phyloP scores from a whole-genome alignment of 257 asterid genomes.

The Capsicum baccatum region DNA sequence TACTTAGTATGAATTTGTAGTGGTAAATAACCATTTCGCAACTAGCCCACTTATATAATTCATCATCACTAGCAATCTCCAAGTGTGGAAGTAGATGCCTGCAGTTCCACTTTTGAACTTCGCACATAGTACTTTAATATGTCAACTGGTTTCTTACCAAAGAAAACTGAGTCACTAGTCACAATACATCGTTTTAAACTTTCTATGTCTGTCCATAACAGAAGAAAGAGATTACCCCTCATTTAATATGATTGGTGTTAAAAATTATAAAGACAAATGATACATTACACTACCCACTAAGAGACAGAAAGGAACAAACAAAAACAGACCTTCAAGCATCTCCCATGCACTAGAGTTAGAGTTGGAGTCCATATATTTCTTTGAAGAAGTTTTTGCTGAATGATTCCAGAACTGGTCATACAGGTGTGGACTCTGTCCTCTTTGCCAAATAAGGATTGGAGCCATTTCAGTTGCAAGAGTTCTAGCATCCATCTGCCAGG shows the following conservation, averaged over 20 bases:
- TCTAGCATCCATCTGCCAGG: slow-evolving; percentile 83
- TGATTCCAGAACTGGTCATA: slow-evolving; percentile 65
- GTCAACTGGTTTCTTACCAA: slow-evolving; percentile 7
- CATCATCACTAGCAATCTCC: slow-evolving; percentile 5
- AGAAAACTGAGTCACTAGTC: neutral
- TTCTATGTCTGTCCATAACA: neutral
- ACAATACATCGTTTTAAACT: neutral
- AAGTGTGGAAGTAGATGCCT: slow-evolving; percentile 3
- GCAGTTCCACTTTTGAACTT: slow-evolving; percentile 23
- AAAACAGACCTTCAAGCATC: slow-evolving; percentile 62
- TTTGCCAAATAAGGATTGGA: slow-evolving; percentile 83
- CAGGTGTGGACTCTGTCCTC: slow-evolving; percentile 69
- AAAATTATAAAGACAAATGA: neutral
- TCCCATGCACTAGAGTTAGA: slow-evolving; percentile 56
- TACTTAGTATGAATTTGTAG: neutral
- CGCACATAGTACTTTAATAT: neutral
- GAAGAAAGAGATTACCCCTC: slow-evolving; percentile 13
- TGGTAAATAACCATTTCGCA: neutral
- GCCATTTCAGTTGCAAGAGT: slow-evolving; percentile 92
- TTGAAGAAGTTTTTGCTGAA: slow-evolving; percentile 52
- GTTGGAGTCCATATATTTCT: slow-evolving; percentile 42
- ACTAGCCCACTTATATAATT: neutral
- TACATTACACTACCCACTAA: neutral
- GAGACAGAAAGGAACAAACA: slow-evolving; percentile 21
- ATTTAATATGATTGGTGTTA: neutral